A percentile compares a stretch with the other conserved stretches of the same genome.
phyloP scores from a whole-genome alignment of 495 filamentous ascomycete species.

The Penicillium cataractarum region DNA sequence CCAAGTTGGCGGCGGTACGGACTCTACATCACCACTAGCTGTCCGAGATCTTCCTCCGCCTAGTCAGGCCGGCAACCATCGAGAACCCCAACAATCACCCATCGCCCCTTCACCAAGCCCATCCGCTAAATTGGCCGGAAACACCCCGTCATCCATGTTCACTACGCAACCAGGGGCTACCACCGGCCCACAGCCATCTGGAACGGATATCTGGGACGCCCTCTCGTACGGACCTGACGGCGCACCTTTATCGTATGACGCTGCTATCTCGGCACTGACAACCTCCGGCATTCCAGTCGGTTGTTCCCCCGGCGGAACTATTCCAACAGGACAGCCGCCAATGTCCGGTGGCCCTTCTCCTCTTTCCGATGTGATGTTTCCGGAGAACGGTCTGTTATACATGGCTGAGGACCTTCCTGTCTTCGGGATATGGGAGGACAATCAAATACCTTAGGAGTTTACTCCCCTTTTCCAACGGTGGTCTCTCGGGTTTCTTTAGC shows the following conservation, averaged over 20 bases:
- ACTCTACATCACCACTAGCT: constrained; percentile 20
- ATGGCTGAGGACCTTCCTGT: constrained; percentile 46
- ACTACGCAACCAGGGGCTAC: constrained; percentile 16
- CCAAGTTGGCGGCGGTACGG: constrained; percentile 33
- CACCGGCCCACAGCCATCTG: constrained; percentile 13
- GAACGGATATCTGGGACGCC: constrained; percentile 38
- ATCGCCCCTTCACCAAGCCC: constrained; percentile 32
- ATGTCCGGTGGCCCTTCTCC: constrained; percentile 37
- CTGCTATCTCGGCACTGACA: constrained; percentile 53
- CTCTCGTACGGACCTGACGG: constrained; percentile 36
- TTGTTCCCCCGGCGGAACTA: constrained; percentile 47
- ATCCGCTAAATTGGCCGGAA: constrained; percentile 26
- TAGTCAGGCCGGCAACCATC: constrained; percentile 10
- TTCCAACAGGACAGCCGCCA: constrained; percentile 25
- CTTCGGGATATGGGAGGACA: constrained; percentile 45
- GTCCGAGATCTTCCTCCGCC: constrained; percentile 19
- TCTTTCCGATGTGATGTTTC: constrained; percentile 44
- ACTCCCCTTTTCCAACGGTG: no score
- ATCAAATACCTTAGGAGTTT: constrained; percentile 12
- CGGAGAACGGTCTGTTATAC: constrained; percentile 45
- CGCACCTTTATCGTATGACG: constrained; percentile 37
- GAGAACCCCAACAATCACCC: constrained; percentile 20
- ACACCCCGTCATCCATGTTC: constrained; percentile 19
- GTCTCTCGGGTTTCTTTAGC: no score
- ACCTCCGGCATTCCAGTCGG: constrained; percentile 48